Evolutionary conservation across 2,329 filamentous ascomycete species (phyloP), one percentile per base, ranked within the genome.

Genomic region (Aspergillus sp.): DNA sequence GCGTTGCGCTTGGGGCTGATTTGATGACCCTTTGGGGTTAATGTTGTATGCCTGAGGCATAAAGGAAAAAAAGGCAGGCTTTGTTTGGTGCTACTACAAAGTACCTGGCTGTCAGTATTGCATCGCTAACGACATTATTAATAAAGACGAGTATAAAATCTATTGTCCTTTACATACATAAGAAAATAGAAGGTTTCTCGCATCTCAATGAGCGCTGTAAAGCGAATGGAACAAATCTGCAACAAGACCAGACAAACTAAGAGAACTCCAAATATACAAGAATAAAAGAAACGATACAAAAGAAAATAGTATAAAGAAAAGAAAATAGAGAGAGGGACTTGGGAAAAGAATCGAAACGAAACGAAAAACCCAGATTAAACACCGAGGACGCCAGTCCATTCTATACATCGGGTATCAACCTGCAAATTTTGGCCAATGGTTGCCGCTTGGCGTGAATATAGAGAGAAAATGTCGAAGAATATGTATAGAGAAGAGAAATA

Each of bases 381-480:
- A 50, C 62, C 61, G 47, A 41, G 48, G 50, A 60, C 62, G 59
- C 63, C 63, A 49, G 46, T 47, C 57, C 59, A 19, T 55, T 65
- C 64, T 63, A 53, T 53, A 56, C 50, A 58, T 57, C 47, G 58
- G 62, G 61, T 66, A 66, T 65, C 62, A 59, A 56, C 54, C 53
- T 55, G 49, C 54, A 52, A 50, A 44, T 44, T 48, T 45, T 51
- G 50, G 50, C 44, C 42, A 52, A 48, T 47, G 49, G 47, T 47
- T 47, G 41, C 49, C 30, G 44, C 48, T 47, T 40, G 42, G 41
- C 41, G 47, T 49, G 48, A 49, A 48, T 41, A 38, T 45, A 32
- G 44, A 50, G 26, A 26, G 12, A 39, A n/a, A 12, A 38, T 19
- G 19, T 19, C 19, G 19, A 27, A 27, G 29, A 30, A 29, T 33